Evolutionary conservation across 371 early-diverging fungal genomes (phyloP).

Genomic region (Syncephalis fuscata): DNA sequence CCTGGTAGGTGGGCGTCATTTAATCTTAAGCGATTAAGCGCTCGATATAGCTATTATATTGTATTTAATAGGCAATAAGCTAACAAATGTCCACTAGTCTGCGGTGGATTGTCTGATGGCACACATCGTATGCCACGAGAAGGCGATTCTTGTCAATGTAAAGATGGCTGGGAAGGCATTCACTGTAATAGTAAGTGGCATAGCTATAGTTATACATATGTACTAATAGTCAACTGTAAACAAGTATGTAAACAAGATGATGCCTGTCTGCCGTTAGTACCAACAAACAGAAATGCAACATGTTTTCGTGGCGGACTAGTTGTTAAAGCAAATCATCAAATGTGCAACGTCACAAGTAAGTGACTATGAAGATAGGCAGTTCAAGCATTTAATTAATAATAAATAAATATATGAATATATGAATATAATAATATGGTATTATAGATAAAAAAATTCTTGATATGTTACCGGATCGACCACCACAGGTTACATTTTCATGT

Average conservation of each 20-base stretch:
- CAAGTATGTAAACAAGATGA: constrained; percentile 57
- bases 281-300: constrained; percentile 58
- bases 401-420: too few species aligned
- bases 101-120: constrained; percentile 48
- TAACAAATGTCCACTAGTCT: too few species aligned
- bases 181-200: constrained; percentile 65
- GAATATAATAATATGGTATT: background rate
- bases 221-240: background rate
- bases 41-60: too few species aligned
- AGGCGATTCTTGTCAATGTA: constrained; percentile 48
- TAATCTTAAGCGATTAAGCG: background rate
- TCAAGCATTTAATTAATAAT: too few species aligned
- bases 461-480: constrained; percentile 33
- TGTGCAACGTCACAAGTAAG: constrained; percentile 82
- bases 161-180: constrained; percentile 80
- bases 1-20: constrained; percentile 30
- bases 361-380: too few species aligned
- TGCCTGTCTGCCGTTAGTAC: constrained; percentile 57
- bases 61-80: too few species aligned
- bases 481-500: constrained; percentile 57
- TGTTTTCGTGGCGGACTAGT: constrained; percentile 69
- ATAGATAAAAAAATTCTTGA: constrained; percentile 39
- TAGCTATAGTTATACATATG: background rate
- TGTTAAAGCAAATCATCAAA: constrained; percentile 59
- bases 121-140: constrained; percentile 35